Conservation (phyloP, 2,329 filamentous ascomycete species). For the Paracorniculantispora psalliotae region DNA sequence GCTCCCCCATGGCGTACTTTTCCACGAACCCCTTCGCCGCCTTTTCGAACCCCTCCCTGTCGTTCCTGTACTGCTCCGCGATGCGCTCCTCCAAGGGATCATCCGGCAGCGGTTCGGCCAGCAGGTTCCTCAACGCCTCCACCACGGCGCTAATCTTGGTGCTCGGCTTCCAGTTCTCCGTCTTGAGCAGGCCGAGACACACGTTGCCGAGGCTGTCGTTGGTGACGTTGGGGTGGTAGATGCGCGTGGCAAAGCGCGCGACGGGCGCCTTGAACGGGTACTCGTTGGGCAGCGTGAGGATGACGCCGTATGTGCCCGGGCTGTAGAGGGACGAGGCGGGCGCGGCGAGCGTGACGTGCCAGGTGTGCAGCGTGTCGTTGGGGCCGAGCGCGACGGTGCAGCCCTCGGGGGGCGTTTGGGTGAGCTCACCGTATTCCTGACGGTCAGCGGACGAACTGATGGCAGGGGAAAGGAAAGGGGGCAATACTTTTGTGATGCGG, state of each 20-base stretch:
- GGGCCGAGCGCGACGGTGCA: constrained; percentile 42
- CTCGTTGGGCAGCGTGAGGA: constrained; percentile 67
- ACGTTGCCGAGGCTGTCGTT: constrained; percentile 82
- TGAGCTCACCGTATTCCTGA: constrained; percentile 52
- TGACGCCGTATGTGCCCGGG: constrained; percentile 69
- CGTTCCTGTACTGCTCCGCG: constrained; percentile 73
- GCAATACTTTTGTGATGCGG: constrained; percentile 39
- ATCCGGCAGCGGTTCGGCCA: constrained; percentile 79
- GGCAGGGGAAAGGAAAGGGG: background rate
- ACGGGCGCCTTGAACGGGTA: constrained; percentile 88
- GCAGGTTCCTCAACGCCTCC: constrained; percentile 67
- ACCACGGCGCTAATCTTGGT: constrained; percentile 72
- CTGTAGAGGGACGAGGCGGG: constrained; percentile 43
- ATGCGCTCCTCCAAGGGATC: constrained; percentile 85
- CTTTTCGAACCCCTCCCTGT: constrained; percentile 66
- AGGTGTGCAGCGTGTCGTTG: constrained; percentile 46
- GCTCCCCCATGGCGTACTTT: constrained; percentile 57
- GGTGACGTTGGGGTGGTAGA: constrained; percentile 93
- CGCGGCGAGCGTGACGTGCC: constrained; percentile 45
- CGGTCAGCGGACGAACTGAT: background rate
- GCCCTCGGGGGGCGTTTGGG: constrained; percentile 40
- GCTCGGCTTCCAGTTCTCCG: constrained; percentile 88
- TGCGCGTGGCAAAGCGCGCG: constrained; percentile 77
- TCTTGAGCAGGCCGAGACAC: constrained; percentile 77
- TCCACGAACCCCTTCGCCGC: constrained; percentile 68